A percentile compares a stretch with the other conserved stretches of the same genome.
Evolutionary conservation across 768 basidiomycete genomes (phyloP).

Genomic region (Sarcodon aspratus): DNA sequence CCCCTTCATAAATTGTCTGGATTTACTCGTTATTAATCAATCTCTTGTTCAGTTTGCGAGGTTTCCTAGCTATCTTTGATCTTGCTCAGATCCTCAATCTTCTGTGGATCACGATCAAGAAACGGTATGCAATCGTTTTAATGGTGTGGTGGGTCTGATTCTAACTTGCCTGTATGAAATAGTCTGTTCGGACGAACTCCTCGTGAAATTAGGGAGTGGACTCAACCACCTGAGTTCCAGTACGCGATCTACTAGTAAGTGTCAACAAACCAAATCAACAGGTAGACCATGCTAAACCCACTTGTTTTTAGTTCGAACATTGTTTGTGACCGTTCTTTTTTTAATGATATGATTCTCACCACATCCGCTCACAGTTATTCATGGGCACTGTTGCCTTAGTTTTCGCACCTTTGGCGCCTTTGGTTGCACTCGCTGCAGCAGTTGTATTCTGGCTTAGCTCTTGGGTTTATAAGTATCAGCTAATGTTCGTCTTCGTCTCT

Average conservation of each 20-base stretch:
- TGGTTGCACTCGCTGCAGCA: conserved; percentile 75
- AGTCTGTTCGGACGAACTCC: conserved; percentile 83
- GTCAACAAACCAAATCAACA: not conserved
- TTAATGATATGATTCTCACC: conserved; percentile 3
- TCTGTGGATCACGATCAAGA: conserved; percentile 75
- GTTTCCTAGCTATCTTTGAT: conserved; percentile 91
- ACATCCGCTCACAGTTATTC: conserved; percentile 42
- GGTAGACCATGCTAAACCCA: conserved; percentile 5
- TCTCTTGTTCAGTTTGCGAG: conserved; percentile 56
- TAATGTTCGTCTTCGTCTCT: conserved; percentile 89
- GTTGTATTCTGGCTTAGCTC: conserved; percentile 82
- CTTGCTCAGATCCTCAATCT: conserved; percentile 92
- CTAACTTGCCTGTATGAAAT: not conserved
- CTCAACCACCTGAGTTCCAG: conserved; percentile 82
- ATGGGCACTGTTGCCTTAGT: conserved; percentile 91
- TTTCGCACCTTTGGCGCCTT: conserved; percentile 89
- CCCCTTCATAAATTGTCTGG: not conserved
- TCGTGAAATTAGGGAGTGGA: conserved; percentile 84
- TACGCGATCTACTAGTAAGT: conserved; percentile 78
- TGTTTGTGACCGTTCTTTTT: conserved; percentile 25
- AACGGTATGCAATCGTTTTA: conserved; percentile 37
- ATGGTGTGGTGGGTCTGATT: no score
- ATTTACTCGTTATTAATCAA: not conserved
- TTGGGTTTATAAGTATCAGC: conserved; percentile 90
- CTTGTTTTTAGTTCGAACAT: conserved; percentile 35